These are phyloP conservation scores for Aspergillus sclerotioniger DNA, from an alignment of 495 filamentous ascomycete genomes.

Conservation along the genomic window DNA sequence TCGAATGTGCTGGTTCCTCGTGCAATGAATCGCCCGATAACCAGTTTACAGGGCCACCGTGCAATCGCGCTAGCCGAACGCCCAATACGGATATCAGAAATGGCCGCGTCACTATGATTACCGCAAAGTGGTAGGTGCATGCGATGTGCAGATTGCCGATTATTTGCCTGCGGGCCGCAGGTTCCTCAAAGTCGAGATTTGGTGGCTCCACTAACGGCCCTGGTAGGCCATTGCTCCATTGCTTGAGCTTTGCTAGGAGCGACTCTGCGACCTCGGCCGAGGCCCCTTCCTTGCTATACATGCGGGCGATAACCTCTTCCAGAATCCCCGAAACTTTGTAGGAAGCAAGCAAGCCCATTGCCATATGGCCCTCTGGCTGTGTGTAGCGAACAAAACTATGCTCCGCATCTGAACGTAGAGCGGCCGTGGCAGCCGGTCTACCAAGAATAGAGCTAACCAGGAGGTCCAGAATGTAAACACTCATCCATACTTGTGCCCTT, in stretches of 20 bases:
- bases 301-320: slow-evolving; percentile 32
- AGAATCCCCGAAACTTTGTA: slow-evolving; percentile 35
- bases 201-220: slow-evolving; percentile 25
- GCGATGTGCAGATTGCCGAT: slow-evolving; percentile 41
- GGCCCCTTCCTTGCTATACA: slow-evolving; percentile 33
- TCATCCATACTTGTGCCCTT: slow-evolving; percentile 41
- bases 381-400: slow-evolving; percentile 4
- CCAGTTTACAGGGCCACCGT: slow-evolving; percentile 23
- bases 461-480: slow-evolving; percentile 43
- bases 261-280: slow-evolving; percentile 34
- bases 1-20: slow-evolving; percentile 36
- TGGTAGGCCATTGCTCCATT: slow-evolving; percentile 36
- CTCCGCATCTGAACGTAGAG: slow-evolving; percentile 23
- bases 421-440: slow-evolving; percentile 35
- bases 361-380: slow-evolving; percentile 7
- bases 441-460: slow-evolving; percentile 44
- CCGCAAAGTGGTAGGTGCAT: slow-evolving; percentile 44
- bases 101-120: slow-evolving; percentile 41
- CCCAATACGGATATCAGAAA: slow-evolving; percentile 40
- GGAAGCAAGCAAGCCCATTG: slow-evolving; percentile 30
- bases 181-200: slow-evolving; percentile 17
- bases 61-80: slow-evolving; percentile 34
- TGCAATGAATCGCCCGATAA: slow-evolving; percentile 7
- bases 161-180: slow-evolving; percentile 26
- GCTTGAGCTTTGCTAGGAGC: slow-evolving; percentile 33